A percentile compares a stretch with the other conserved stretches of the same genome.
Evolutionary conservation across 108 stramenopile genomes (phyloP).

Genomic region (Discostella stelligeroides): DNA sequence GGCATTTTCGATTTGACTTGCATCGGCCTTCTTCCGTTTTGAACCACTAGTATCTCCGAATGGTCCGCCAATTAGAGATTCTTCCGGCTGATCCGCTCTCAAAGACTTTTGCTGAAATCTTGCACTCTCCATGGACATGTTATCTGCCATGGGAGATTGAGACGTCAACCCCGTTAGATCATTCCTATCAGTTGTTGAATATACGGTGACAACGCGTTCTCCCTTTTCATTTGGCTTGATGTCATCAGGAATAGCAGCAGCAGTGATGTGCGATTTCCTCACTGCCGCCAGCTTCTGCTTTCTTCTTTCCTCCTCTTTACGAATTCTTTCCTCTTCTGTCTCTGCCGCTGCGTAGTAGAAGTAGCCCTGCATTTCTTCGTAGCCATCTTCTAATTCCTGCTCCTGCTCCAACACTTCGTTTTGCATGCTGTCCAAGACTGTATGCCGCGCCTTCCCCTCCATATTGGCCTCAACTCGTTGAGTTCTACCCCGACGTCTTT

Average conservation of each 20-base stretch:
- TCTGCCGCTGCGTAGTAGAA: constrained; percentile 53
- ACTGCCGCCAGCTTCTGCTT: constrained; percentile 14
- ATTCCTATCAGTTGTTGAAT: constrained; percentile 81
- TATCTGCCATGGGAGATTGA: constrained; percentile 11
- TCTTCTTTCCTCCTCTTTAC: constrained; percentile 26
- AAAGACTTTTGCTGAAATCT: constrained; percentile 19
- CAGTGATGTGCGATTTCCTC: constrained; percentile 36
- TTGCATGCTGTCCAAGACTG: constrained; percentile 40
- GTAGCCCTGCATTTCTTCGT: constrained; percentile 52
- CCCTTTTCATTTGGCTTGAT: constrained; percentile 75
- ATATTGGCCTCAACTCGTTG: constrained; percentile 58
- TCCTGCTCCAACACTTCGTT: constrained; percentile 46
- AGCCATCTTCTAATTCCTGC: constrained; percentile 44
- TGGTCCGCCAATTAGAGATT: constrained; percentile 47
- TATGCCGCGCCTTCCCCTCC: constrained; percentile 55
- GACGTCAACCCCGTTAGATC: constrained; percentile 72
- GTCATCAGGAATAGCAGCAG: constrained; percentile 62
- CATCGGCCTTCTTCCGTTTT: constrained; percentile 42
- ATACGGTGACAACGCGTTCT: constrained; percentile 80
- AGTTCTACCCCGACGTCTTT: constrained; percentile 45
- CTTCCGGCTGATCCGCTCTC: constrained; percentile 17
- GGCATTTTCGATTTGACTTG: constrained; percentile 63
- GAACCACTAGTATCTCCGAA: constrained; percentile 43
- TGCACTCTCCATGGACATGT: constrained; percentile 37
- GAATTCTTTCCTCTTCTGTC: constrained; percentile 24